Evolutionary conservation across 1,284 basidiomycete genomes (phyloP).

Genomic region (Austroboletus rostrupii): DNA sequence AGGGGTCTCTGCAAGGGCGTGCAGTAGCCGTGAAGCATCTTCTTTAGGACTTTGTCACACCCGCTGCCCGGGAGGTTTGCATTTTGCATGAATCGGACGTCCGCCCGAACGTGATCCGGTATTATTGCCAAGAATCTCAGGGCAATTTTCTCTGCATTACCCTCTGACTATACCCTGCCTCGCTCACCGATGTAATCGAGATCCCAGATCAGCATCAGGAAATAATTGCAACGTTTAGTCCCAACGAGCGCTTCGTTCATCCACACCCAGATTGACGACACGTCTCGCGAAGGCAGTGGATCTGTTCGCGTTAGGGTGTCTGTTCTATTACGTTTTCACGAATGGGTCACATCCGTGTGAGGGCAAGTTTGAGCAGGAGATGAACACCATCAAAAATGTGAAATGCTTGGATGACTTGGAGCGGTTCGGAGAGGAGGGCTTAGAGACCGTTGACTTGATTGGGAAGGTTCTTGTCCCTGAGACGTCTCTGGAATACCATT

Average conservation of each 20-base stretch:
- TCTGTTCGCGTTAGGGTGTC: conserved; percentile 89
- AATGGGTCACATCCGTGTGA: conserved; percentile 89
- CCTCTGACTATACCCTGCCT: conserved; percentile 93
- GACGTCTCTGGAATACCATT: conserved; percentile 92
- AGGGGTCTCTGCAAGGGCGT: conserved; percentile 91
- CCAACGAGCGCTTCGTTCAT: conserved; percentile 68
- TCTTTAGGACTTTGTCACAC: conserved; percentile 91
- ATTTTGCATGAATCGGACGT: conserved; percentile 96
- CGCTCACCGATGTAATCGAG: conserved; percentile 93
- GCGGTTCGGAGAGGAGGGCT: conserved; percentile 85
- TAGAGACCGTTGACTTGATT: conserved; percentile 81
- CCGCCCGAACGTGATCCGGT: conserved; percentile 96
- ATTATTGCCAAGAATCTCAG: conserved; percentile 95
- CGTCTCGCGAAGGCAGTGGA: conserved; percentile 90
- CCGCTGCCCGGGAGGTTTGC: conserved; percentile 91
- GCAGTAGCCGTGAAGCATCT: conserved; percentile 97
- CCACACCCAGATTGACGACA: conserved; percentile 39
- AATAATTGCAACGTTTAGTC: conserved; percentile 73
- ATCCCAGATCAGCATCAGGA: conserved; percentile 71
- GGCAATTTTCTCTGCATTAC: conserved; percentile 97
- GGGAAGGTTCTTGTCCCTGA: conserved; percentile 72
- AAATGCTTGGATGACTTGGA: conserved; percentile 69
- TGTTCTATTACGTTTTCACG: conserved; percentile 90
- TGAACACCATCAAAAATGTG: conserved; percentile 83
- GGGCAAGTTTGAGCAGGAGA: conserved; percentile 85